Base-by-base conservation (phyloP, 352 stramenopile species). In the Pythium vanterpoolii region DNA sequence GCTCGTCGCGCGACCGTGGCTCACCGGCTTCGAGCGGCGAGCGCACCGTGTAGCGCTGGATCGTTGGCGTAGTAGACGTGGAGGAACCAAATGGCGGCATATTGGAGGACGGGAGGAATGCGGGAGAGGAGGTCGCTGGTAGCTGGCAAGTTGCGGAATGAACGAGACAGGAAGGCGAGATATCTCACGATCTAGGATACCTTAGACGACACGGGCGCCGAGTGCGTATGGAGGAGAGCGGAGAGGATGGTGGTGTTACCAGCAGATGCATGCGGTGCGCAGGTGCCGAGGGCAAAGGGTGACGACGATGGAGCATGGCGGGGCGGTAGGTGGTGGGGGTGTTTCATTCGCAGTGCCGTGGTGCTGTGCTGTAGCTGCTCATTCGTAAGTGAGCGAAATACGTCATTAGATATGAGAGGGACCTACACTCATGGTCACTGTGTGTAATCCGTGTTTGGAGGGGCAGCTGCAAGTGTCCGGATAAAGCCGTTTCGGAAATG, bases 1-100 rank as follows among this genome's bases (percentile, higher is more conserved):
- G 45, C 49, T 81, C 67, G 10, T 66, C 30, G 26, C 68, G 63
- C 57, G 72, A 27, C 44, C 58, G 60, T 30, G 70, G 62, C 28
- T 40, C 44, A 31, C 62, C 36, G 34, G 36, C 60, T 21, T 67
- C 51, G 24, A 39, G 51, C 5, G 60, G 52, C 24, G 43, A 53
- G 21, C 36, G 36, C n/a, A 67, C 36, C 16, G 43, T n/a, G 19
- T 31, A 34, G 38, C 60, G 60, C 5, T 42, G 26, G 45, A 57
- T 60, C 31, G 5, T 48, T n/a, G 56, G 53, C 53, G 36, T n/a
- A 24, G 21, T 18, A 28, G 18, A 18, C 53, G 36, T n/a, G 36
- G 21, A 8, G 39, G 18, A 18, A 23, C 27, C 26, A 36, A 46
- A 47, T 14, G 16, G 23, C 30, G 13, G 34, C 47, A n/a, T 42